Evolutionary conservation across 73 alveolate genomes (phyloP), one percentile per base, ranked within the genome.

Genomic region (Effrenium voratum): DNA sequence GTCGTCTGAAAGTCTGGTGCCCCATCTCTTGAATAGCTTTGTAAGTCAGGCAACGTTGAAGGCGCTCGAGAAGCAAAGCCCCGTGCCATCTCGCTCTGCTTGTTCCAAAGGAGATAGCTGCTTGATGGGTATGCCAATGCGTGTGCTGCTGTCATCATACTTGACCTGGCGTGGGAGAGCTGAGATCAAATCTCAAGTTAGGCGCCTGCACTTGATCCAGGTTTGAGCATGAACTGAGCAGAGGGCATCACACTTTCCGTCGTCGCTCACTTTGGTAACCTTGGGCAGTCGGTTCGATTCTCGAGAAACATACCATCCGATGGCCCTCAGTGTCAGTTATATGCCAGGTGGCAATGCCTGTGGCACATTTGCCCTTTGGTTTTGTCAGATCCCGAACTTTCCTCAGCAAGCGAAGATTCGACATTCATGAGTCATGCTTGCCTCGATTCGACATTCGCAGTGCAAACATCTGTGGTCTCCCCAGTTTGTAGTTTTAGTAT

Each of bases 21-120:
- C n/a, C n/a, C n/a, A n/a, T n/a, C n/a, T n/a, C n/a, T n/a, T n/a
- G n/a, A n/a, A n/a, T n/a, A n/a, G n/a, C n/a, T n/a, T n/a, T n/a
- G n/a, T n/a, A n/a, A n/a, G n/a, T 44, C 73, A 68, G 44, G 86
- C 44, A 3, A 72, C 96, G 5, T 88, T 88, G 59, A 60, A 46
- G 16, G 85, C 41, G 55, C 85, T 60, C 6, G 96, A 44, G 73
- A 44, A 88, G 75, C 85, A 63, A 8, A 88, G 96, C 32, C 96
- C 96, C 30, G 96, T 66, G 86, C 96, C 96, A 30, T 88, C 96
- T 2, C 85, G 73, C 49, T 88, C 96, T 3, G 96, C 96, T 88
- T 88, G 52, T 41, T 88, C 96, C 96, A 88, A 75, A 5, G 86
- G 96, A 13, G 86, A 86, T 73, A 88, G 30, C 38, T 88, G 96